Conservation (phyloP, 352 stramenopile species). For the Phytophthora fragariaefolia region DNA sequence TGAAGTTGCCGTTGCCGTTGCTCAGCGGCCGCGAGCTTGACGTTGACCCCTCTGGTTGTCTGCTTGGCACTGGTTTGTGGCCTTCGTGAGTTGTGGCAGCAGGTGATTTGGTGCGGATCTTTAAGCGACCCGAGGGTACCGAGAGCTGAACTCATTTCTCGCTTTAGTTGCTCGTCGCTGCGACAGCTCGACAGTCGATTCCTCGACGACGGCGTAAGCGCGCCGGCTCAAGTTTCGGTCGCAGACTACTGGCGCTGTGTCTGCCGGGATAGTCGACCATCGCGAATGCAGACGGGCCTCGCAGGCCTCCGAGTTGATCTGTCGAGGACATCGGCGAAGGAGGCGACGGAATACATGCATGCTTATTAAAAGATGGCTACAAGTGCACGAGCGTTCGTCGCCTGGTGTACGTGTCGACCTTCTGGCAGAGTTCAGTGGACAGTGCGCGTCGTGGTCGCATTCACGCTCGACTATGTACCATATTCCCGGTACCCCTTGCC, state of each 20-base stretch:
- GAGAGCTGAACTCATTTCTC: no score
- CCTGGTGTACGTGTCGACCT: neutral
- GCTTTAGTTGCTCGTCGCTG: neutral
- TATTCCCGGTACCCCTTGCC: neutral
- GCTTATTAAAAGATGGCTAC: constrained; percentile 10
- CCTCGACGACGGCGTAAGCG: constrained; percentile 3
- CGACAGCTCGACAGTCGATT: constrained; percentile 13
- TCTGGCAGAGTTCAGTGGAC: no score
- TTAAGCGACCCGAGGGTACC: no score
- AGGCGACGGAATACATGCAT: constrained; percentile 4
- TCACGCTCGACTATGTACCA: no score
- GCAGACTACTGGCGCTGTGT: neutral
- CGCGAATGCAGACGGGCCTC: constrained; percentile 1
- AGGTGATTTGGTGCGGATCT: neutral
- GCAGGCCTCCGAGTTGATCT: neutral
- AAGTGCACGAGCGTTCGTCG: constrained; percentile 1
- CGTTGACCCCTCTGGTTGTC: neutral
- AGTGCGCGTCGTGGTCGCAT: no score
- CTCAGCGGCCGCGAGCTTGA: no score
- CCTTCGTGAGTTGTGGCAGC: constrained; percentile 7
- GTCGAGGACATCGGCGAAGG: constrained; percentile 13
- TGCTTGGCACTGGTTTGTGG: neutral
- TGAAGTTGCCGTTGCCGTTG: neutral
- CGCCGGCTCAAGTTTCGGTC: neutral
- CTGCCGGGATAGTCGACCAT: constrained; percentile 8